Evolutionary conservation across 352 stramenopile species (phyloP), one percentile per base, ranked within the genome.

Genomic region (Globisporangium alternatum): DNA sequence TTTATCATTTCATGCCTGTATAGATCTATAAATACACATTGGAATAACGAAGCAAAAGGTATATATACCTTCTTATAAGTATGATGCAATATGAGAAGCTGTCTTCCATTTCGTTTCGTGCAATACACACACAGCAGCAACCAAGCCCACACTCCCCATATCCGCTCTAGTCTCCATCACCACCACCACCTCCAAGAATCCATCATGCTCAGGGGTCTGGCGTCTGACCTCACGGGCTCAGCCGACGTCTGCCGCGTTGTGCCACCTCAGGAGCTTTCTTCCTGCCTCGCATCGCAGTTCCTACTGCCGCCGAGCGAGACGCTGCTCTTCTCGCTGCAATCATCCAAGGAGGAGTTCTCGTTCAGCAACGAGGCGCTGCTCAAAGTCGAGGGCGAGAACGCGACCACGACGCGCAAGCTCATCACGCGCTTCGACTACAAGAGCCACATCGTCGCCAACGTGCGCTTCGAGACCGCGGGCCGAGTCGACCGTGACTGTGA

Each of bases 291-390:
- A 8, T 37, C 28, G 7, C 37, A 67, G 35, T 88, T 80, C 48
- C 31, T 86, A 19, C 61, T 84, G 35, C 35, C 35, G 6, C 74
- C 74, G 9, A 65, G 56, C 9, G 77, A 89, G 60, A 56, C 63
- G 15, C 67, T 87, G 12, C 31, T 89, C 60, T 87, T 87, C 58
- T 72, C 77, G 37, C 83, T 86, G 41, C 67, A 80, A 60, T 89
- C 80, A 28, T 58, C 56, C 39, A 87, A 89, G 41, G 77, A 86
- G 43, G 80, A 89, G 62, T 89, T 75, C 60, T 60, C 74, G 51
- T 89, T 89, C 68, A 87, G 77, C 2, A 85, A 87, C 49, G 71
- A 87, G 55, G 79, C 79, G n/a, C 33, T 88, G 47, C 74, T 88
- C 35, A 65, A 70, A 41, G 66, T 70, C 6, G 5, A 72, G 10